These are phyloP conservation scores for Penicillium argentinense DNA, from an alignment of 495 filamentous ascomycete species.

Conservation along the genomic window DNA sequence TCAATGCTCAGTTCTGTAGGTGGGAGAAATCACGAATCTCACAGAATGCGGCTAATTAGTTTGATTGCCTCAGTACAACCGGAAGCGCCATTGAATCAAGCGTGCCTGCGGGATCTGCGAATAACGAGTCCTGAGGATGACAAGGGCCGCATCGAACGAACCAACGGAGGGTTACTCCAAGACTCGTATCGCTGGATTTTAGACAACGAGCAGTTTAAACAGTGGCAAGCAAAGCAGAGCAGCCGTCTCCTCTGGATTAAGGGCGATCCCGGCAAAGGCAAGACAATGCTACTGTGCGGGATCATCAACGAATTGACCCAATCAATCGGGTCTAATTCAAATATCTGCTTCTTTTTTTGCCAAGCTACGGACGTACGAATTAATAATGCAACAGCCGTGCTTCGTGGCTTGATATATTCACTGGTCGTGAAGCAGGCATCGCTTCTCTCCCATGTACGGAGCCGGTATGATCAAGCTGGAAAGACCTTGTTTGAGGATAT, in stretches of 20 bases:
- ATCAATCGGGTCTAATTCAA: background rate
- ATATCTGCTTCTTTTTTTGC: slow-evolving; percentile 49
- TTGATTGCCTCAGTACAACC: slow-evolving; percentile 4
- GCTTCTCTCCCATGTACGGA: slow-evolving; percentile 33
- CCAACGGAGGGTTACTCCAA: slow-evolving; percentile 33
- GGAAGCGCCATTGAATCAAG: slow-evolving; percentile 6
- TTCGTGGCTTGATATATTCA: slow-evolving; percentile 44
- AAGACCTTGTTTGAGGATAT: slow-evolving; percentile 33
- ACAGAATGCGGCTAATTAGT: background rate
- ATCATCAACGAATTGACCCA: slow-evolving; percentile 38
- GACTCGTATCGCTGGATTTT: slow-evolving; percentile 47
- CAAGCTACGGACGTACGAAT: slow-evolving; percentile 35
- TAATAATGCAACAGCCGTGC: slow-evolving; percentile 39
- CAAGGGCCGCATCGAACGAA: slow-evolving; percentile 29
- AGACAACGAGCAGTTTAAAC: slow-evolving; percentile 31
- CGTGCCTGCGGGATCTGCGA: slow-evolving; percentile 6
- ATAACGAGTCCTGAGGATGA: slow-evolving; percentile 38
- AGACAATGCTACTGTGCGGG: slow-evolving; percentile 43
- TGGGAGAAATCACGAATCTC: background rate
- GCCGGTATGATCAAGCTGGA: slow-evolving; percentile 4
- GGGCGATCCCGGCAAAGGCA: slow-evolving; percentile 31
- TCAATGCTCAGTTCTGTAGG: slow-evolving; percentile 2
- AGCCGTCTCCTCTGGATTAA: slow-evolving; percentile 26
- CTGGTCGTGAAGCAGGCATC: slow-evolving; percentile 32
- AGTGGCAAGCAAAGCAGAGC: slow-evolving; percentile 9